These are phyloP conservation scores for Triglochin maritima DNA, from an alignment of 106 monocot genomes.

Conservation along the genomic window DNA sequence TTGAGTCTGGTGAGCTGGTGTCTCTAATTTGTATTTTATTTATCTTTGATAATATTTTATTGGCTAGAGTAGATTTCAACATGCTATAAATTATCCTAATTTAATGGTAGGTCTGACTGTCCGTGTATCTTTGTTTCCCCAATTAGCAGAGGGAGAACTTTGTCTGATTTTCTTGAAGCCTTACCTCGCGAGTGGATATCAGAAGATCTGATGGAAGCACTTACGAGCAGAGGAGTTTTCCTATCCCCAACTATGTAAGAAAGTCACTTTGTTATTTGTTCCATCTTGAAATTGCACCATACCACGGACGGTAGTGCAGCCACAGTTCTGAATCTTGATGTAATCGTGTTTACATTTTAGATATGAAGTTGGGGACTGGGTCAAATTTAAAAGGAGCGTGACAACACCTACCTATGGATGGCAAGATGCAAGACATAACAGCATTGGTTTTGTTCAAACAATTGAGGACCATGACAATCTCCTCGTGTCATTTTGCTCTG, in stretches of 20 bases:
- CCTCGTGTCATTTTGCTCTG: slow-evolving; percentile 79
- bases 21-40: not conserved
- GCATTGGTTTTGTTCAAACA: slow-evolving; percentile 86
- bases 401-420: slow-evolving; percentile 59
- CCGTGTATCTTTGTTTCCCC: not conserved
- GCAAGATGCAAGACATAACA: slow-evolving; percentile 77
- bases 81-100: not conserved
- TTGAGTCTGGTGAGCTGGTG: too few relatives aligned
- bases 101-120: too few relatives aligned
- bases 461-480: slow-evolving; percentile 41
- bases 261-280: not conserved
- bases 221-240: slow-evolving; percentile 68
- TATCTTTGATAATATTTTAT: not conserved
- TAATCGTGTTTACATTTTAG: slow-evolving; percentile 20
- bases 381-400: slow-evolving; percentile 69
- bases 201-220: slow-evolving; percentile 94
- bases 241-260: slow-evolving; percentile 88
- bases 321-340: not conserved
- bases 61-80: not conserved
- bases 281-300: not conserved
- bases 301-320: too few relatives aligned
- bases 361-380: slow-evolving; percentile 91
- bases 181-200: slow-evolving; percentile 99
- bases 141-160: slow-evolving; percentile 74
- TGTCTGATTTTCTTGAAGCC: slow-evolving; percentile 74